Evolutionary conservation across 345 rosid species (phyloP), one percentile per base, ranked within the genome.

Genomic region (Adansonia digitata): DNA sequence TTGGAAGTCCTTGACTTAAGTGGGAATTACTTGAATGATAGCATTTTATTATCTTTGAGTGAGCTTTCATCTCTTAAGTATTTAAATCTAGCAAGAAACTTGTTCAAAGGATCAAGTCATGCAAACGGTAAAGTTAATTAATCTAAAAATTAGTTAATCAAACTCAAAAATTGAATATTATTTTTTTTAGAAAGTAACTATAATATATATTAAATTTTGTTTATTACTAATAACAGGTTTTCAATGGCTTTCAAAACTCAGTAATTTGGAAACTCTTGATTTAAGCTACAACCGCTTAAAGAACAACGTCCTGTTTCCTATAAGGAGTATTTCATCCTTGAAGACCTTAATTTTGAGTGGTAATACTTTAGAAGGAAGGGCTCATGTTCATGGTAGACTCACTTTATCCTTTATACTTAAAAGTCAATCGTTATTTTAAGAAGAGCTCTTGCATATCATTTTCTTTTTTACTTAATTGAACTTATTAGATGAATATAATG

Each of bases 291-390:
- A 35, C 24, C 17, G 12, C 17, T 61, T 61, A 43, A 34, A 61
- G 0, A 61, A 61, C 7, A 17, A 8, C 12, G 2, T 61, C 20
- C 12, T 61, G 5, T 15, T 17, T 1, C 13, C 34, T 7, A 17
- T 61, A 11, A 5, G 12, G 0, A 9, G 22, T 34, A 42, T 61
- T 34, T 61, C 42, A 7, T 15, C 39, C 0, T 59, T 59, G 15
- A 59, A 59, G 18, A 13, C 35, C 4, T 29, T 27, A 27, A 4
- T 5, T 13, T 59, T 59, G n/a, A 1, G 18, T 0, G 0, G 0
- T 0, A 49, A 5, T 49, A 1, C 17, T 2, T 49, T 49, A 18
- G 0, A 20, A 20, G 27, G 13, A 52, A 8, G 13, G 8, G 46
- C 46, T 40, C 6, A 43, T 43, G 9, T 43, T 12, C 10, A 43